phyloP scores from a whole-genome alignment of 768 basidiomycete species.

The Cytidiella melzeri region DNA sequence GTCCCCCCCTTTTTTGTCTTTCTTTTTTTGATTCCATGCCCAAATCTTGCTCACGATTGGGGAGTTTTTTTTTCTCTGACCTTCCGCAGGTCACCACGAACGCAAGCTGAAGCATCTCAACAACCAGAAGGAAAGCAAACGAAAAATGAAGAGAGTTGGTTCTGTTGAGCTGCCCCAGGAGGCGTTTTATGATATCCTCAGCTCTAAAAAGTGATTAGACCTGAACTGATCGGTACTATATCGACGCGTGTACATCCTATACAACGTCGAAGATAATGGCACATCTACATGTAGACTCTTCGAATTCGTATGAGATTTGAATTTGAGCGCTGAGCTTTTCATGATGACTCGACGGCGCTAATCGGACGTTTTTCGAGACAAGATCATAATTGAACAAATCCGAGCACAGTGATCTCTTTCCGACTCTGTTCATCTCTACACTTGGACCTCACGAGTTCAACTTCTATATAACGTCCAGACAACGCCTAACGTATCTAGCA shows the following conservation, averaged over 20 bases:
- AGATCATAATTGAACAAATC: too few species aligned
- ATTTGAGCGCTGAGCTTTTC: too few species aligned
- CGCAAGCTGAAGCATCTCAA: conserved; percentile 86
- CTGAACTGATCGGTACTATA: not conserved
- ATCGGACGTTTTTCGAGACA: too few species aligned
- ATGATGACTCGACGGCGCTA: too few species aligned
- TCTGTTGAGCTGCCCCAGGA: conserved; percentile 90
- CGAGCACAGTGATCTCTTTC: too few species aligned
- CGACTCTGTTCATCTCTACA: too few species aligned
- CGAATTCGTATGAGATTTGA: too few species aligned
- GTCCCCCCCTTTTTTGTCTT: conserved; percentile 2
- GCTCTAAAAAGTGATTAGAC: conserved; percentile 27
- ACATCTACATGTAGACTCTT: too few species aligned
- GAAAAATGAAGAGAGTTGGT: conserved; percentile 82
- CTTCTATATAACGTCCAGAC: too few species aligned
- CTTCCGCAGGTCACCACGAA: conserved; percentile 69
- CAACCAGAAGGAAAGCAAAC: conserved; percentile 92
- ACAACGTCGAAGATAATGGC: too few species aligned
- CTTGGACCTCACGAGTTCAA: too few species aligned
- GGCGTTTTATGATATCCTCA: conserved; percentile 89
- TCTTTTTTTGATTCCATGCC: conserved; percentile 1
- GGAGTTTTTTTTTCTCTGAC: not conserved
- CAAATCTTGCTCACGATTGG: not conserved
- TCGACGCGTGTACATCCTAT: not conserved
- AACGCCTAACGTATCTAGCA: too few species aligned